Evolutionary conservation across 805 yeast genomes (phyloP).

Genomic region (Candida suzukii): DNA sequence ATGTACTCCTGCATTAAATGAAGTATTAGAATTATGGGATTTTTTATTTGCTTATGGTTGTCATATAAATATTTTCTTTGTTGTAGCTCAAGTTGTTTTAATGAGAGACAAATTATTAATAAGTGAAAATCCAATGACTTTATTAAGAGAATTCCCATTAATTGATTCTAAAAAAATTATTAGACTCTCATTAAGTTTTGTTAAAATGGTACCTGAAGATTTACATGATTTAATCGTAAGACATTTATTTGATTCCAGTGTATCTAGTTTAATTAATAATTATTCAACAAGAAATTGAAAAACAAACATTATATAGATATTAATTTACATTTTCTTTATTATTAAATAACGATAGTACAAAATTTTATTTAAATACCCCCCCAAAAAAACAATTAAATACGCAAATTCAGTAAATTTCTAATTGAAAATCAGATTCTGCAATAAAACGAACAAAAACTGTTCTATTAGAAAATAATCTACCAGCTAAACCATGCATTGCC

Average conservation of each 20-base stretch:
- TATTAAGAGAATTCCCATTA: constrained; percentile 65
- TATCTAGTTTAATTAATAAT: constrained; percentile 18
- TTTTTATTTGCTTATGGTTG: constrained; percentile 86
- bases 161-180: constrained; percentile 70
- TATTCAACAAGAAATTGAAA: constrained; percentile 5
- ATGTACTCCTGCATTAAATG: constrained; percentile 77
- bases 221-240: constrained; percentile 57
- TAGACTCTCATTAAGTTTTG: constrained; percentile 70
- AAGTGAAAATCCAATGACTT: constrained; percentile 64
- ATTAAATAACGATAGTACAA: too few relatives aligned
- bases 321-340: too few relatives aligned
- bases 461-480: constrained; percentile 61
- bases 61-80: constrained; percentile 77
- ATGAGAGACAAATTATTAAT: constrained; percentile 57
- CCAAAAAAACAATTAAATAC: too few relatives aligned
- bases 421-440: constrained; percentile 51
- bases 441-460: constrained; percentile 59
- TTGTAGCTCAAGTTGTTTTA: constrained; percentile 74
- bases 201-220: constrained; percentile 63
- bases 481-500: constrained; percentile 54
- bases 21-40: constrained; percentile 81
- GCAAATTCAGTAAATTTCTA: constrained; percentile 21
- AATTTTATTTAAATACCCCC: too few relatives aligned
- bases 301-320: background rate
- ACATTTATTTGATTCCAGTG: constrained; percentile 50